These are phyloP conservation scores for Phytophthora idaei DNA, from an alignment of 352 stramenopile species.

Conservation along the genomic window DNA sequence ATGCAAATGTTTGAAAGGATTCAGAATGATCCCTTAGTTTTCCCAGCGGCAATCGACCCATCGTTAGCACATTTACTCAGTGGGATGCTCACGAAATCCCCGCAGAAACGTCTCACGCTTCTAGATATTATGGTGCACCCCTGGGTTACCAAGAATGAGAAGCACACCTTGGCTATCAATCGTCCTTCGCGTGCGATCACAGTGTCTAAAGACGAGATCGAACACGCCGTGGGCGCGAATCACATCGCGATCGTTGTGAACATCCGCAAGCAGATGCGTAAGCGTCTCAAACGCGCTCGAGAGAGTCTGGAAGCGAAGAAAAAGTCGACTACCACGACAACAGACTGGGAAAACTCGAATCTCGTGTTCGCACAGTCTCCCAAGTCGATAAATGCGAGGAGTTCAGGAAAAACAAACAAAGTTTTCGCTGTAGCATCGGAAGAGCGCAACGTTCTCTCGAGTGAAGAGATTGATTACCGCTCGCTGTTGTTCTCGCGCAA, in stretches of 20 bases:
- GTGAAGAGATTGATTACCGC: constrained; percentile 69
- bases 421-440: constrained; percentile 29
- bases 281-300: constrained; percentile 54
- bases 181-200: constrained; percentile 50
- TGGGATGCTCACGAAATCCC: constrained; percentile 73
- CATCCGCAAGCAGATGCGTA: constrained; percentile 75
- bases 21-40: constrained; percentile 74
- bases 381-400: constrained; percentile 20
- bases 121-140: constrained; percentile 74
- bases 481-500: constrained; percentile 69
- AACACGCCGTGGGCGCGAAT: constrained; percentile 64
- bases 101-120: constrained; percentile 60
- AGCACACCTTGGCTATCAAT: constrained; percentile 29
- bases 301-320: constrained; percentile 25
- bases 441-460: constrained; percentile 53
- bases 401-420: constrained; percentile 34
- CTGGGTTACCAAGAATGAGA: constrained; percentile 81
- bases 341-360: constrained; percentile 22
- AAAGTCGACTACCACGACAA: not conserved
- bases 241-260: constrained; percentile 70
- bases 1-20: constrained; percentile 91
- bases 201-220: constrained; percentile 81
- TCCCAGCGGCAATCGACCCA: constrained; percentile 60
- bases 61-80: constrained; percentile 59
- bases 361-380: constrained; percentile 15